Evolutionary conservation across 2,329 filamentous ascomycete genomes (phyloP).

Genomic region (Sarocladium kiliense): DNA sequence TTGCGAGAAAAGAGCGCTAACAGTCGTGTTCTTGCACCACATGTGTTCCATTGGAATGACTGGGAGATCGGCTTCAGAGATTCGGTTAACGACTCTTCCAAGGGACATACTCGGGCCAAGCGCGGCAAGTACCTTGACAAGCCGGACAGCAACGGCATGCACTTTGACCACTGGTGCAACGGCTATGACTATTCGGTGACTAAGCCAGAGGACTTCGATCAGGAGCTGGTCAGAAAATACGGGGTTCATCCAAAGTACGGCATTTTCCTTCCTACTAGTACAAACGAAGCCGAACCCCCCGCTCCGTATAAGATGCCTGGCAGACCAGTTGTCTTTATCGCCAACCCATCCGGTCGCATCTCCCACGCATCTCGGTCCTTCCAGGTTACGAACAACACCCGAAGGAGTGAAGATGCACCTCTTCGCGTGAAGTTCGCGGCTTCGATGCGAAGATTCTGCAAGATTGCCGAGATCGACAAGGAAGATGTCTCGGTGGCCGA

Average conservation of each 20-base stretch:
- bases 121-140: constrained; percentile 49
- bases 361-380: constrained; percentile 43
- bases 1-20: constrained; percentile 40
- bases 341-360: constrained; percentile 39
- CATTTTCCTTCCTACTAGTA: constrained; percentile 43
- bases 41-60: constrained; percentile 41
- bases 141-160: constrained; percentile 48
- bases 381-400: constrained; percentile 28
- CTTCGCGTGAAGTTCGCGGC: constrained; percentile 28
- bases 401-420: constrained; percentile 26
- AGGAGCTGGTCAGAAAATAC: constrained; percentile 43
- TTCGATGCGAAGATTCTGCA: constrained; percentile 32
- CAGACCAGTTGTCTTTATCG: constrained; percentile 44
- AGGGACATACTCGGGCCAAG: constrained; percentile 46
- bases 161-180: constrained; percentile 48
- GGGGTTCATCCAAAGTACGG: constrained; percentile 49
- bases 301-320: constrained; percentile 36
- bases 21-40: constrained; percentile 46
- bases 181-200: constrained; percentile 48
- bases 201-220: constrained; percentile 45
- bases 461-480: constrained; percentile 23
- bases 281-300: constrained; percentile 37
- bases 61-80: constrained; percentile 57
- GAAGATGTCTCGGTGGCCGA: constrained; percentile 29
- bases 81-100: constrained; percentile 49